These are phyloP conservation scores for Talaromyces sp. DNA, from an alignment of 2,329 filamentous ascomycete genomes.

Conservation along the genomic window DNA sequence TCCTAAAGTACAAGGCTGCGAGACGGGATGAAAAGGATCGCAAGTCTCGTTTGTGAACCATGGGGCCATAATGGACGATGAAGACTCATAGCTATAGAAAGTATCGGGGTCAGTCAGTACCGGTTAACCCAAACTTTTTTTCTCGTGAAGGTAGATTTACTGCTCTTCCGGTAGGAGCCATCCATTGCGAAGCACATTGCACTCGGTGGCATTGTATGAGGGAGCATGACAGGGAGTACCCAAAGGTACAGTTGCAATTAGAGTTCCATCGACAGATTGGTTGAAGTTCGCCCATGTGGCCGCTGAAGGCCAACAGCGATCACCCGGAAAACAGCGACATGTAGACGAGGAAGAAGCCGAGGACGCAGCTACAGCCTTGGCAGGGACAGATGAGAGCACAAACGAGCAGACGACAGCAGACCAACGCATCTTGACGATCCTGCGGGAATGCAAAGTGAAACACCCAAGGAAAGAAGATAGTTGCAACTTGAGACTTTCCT, in stretches of 20 bases:
- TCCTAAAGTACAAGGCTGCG: slow-evolving; percentile 26
- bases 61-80: slow-evolving; percentile 33
- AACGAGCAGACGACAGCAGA: not conserved
- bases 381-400: not conserved
- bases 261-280: slow-evolving; percentile 34
- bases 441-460: not conserved
- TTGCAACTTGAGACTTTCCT: not conserved
- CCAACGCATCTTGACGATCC: not conserved
- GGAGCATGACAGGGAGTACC: slow-evolving; percentile 31
- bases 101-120: not conserved
- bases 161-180: slow-evolving; percentile 7
- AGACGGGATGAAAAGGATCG: slow-evolving; percentile 29
- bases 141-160: not conserved
- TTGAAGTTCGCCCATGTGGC: slow-evolving; percentile 39
- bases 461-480: not conserved
- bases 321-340: slow-evolving; percentile 25
- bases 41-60: slow-evolving; percentile 34
- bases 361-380: not conserved
- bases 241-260: slow-evolving; percentile 34
- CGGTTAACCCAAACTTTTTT: too few species aligned
- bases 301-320: slow-evolving; percentile 39
- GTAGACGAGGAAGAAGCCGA: not conserved
- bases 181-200: not conserved
- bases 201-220: not conserved
- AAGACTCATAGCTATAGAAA: slow-evolving; percentile 19